Conservation (phyloP, 768 basidiomycete genomes). For the Boletus reticuloceps region DNA sequence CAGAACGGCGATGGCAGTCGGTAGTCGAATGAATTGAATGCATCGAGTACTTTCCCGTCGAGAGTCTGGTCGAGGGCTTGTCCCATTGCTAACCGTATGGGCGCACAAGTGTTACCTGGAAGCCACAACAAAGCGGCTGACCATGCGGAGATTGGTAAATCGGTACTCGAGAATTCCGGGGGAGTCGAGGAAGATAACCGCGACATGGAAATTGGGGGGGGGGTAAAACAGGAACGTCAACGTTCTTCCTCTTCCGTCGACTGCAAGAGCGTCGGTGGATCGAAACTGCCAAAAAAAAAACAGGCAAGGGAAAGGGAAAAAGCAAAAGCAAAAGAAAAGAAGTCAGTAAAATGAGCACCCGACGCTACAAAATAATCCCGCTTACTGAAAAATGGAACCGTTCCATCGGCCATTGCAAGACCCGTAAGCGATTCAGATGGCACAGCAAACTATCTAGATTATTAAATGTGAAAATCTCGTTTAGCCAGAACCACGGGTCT, state of each 20-base stretch:
- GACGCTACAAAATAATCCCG: conserved; percentile 12
- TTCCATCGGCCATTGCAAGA: not conserved
- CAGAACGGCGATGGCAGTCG: not conserved
- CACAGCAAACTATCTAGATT: conserved; percentile 24
- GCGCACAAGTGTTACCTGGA: conserved; percentile 5
- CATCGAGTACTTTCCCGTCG: conserved; percentile 1
- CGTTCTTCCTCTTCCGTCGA: not conserved
- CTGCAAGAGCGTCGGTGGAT: not conserved
- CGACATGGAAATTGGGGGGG: not conserved
- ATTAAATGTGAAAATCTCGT: conserved; percentile 21
- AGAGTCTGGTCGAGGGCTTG: not conserved
- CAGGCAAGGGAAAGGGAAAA: not conserved
- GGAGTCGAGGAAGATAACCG: not conserved
- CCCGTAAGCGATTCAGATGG: conserved; percentile 15
- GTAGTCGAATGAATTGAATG: not conserved
- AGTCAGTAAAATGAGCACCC: conserved; percentile 14
- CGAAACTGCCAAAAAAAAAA: conserved; percentile 7
- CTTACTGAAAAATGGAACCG: conserved; percentile 19
- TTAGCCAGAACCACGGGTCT: conserved; percentile 24
- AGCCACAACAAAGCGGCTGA: not conserved
- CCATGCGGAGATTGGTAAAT: not conserved
- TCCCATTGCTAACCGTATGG: not conserved
- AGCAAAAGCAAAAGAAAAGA: not conserved
- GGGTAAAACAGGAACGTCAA: conserved; percentile 1
- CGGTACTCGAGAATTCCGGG: not conserved